phyloP scores from a whole-genome alignment of 2,329 filamentous ascomycete species.

The Pseudogymnoascus sp. region DNA sequence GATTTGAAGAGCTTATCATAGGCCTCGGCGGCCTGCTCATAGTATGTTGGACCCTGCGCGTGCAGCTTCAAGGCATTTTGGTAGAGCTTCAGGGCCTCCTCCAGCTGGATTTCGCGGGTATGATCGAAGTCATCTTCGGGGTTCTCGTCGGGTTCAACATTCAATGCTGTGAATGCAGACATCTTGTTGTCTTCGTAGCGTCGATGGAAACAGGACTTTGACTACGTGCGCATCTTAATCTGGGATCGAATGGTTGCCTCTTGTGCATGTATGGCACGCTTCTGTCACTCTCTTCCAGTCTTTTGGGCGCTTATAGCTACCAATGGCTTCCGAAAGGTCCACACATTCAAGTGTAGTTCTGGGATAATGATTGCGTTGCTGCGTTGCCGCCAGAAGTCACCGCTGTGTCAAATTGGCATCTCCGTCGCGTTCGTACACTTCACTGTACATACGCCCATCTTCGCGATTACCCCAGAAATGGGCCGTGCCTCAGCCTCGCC shows the following conservation, averaged over 20 bases:
- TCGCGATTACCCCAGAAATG: background rate
- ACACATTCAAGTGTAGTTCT: background rate
- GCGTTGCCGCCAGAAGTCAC: background rate
- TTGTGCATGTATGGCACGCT: background rate
- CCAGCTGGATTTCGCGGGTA: constrained; percentile 85
- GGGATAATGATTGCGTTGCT: background rate
- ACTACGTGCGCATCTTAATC: background rate
- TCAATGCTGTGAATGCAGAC: constrained; percentile 74
- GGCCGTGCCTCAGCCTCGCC: background rate
- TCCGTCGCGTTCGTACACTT: background rate
- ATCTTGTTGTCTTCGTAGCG: background rate
- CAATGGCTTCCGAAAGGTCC: background rate
- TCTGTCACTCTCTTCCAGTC: background rate
- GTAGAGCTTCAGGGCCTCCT: constrained; percentile 92
- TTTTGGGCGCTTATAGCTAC: background rate
- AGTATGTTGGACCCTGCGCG: constrained; percentile 71
- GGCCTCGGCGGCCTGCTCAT: constrained; percentile 67
- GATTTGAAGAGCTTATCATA: constrained; percentile 82
- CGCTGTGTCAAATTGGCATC: background rate
- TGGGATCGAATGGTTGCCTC: background rate
- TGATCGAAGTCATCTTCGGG: constrained; percentile 88
- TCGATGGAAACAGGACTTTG: background rate
- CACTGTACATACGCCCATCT: background rate
- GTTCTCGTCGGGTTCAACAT: constrained; percentile 87
- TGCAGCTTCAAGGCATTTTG: constrained; percentile 87